Conservation (phyloP, 2,329 filamentous ascomycete genomes). For the Sporothrix luriei region DNA sequence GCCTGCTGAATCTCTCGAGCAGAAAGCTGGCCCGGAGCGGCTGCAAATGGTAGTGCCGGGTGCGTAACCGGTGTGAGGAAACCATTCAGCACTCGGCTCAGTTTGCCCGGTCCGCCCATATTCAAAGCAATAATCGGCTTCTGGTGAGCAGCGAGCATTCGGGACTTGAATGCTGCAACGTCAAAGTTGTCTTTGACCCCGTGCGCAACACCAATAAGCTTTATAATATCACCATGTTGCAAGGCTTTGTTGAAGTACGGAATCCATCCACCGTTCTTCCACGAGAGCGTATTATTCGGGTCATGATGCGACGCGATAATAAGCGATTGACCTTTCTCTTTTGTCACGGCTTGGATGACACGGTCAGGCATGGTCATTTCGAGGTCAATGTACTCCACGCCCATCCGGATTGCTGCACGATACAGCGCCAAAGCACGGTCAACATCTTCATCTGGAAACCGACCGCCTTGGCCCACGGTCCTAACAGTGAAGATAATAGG, state of each 20-base stretch:
- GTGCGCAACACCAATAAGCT: constrained; percentile 82
- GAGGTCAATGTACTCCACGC: constrained; percentile 88
- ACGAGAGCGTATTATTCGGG: constrained; percentile 74
- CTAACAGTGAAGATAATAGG: constrained; percentile 93
- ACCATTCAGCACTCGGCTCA: constrained; percentile 84
- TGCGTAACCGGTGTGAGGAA: constrained; percentile 97
- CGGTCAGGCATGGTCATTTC: constrained; percentile 83
- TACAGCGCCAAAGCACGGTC: constrained; percentile 76
- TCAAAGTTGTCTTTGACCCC: constrained; percentile 83
- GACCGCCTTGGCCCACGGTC: constrained; percentile 81
- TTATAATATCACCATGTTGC: constrained; percentile 90
- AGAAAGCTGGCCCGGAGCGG: constrained; percentile 90
- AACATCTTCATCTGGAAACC: constrained; percentile 75
- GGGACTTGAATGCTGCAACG: constrained; percentile 76
- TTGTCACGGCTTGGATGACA: constrained; percentile 69
- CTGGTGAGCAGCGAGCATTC: constrained; percentile 71
- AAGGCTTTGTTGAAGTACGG: constrained; percentile 86
- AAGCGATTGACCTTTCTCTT: constrained; percentile 69
- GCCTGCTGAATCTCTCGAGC: constrained; percentile 83
- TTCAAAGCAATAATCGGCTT: constrained; percentile 93
- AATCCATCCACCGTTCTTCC: constrained; percentile 92
- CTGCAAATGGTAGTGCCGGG: constrained; percentile 84
- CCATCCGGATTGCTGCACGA: constrained; percentile 74
- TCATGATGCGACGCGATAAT: constrained; percentile 98
- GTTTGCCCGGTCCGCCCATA: constrained; percentile 85